Evolutionary conservation across 2,329 filamentous ascomycete species (phyloP), one percentile per base, ranked within the genome.

Genomic region (Rutstroemia sp.): DNA sequence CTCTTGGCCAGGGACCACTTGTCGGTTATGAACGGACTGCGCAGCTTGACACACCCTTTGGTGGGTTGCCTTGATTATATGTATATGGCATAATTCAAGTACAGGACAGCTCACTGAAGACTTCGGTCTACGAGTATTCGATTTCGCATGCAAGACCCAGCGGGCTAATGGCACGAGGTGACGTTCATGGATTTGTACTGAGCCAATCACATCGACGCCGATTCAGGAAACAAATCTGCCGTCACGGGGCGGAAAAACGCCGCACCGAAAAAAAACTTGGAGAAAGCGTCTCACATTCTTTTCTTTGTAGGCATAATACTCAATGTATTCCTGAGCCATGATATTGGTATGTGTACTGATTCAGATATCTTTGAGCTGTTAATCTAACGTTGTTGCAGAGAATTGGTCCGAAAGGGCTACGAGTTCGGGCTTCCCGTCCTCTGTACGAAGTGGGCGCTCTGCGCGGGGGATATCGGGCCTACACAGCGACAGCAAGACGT

Each of bases 401-500:
- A 61, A 49, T 64, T 50, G 65, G 65, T 60, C 63, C 63, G n/a
- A 60, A 64, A 59, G 60, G 65, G 52, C 62, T 68, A 49, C 62
- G 65, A 57, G 63, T 59, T 39, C 62, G 64, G 61, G 61, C 65
- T 53, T 65, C 63, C 45, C 57, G 60, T 44, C 60, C 56, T 57
- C 58, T 66, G 39, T 51, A 65, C 49, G 60, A 58, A 51, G 58
- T 65, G 17, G 63, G 63, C 51, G 52, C 61, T 38, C 51, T 57
- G 38, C 58, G 61, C 58, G 57, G 57, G 30, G 56, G 56, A 21
- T 45, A 64, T 34, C 64, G 66, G 61, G 60, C 65, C 39, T 61
- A 61, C 42, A 66, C 66, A 16, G 60, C 66, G 16, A 67, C 64
- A 2, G 65, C 61, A 16, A 66, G 66, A 48, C 66, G 68, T 51